Base-by-base conservation (phyloP, 2,329 filamentous ascomycete genomes). In the Paracoccidioides lutzii region DNA sequence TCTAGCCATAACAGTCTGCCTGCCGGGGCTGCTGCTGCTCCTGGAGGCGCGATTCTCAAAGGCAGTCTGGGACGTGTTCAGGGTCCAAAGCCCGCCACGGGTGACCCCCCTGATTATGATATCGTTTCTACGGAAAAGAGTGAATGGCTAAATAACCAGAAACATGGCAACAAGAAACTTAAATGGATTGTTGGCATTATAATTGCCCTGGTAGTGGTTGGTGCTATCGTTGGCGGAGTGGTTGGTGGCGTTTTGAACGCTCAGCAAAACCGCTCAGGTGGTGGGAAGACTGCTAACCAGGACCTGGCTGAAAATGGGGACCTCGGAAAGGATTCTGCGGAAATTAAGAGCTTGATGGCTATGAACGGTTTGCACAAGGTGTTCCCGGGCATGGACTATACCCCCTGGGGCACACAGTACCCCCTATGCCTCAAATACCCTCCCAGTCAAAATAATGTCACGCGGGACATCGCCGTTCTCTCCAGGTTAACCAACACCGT, bases 371-470 rank as follows among this genome's bases (percentile, higher is more conserved):
- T 97, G 30, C 89, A 95, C 78, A 94, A 89, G 70, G 89, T 97
- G 2, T 97, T 97, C 69, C 88, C 90, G 0, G 91, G 90, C 32
- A 88, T 97, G 73, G 91, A 96, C 71, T 97, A 97, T 69, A 97
- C 91, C 0, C 90, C 91, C 0, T 80, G 93, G 69, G 90, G 94
- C 67, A 83, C 88, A 0, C 90, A 96, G 70, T 96, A 91, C 64
- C 91, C 91, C 2, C 84, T 84, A 42, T 97, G 91, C 70, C 60
- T 90, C 37, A 74, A 78, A 55, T 80, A 84, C 62, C 87, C 88
- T 0, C 87, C 91, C 0, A 90, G 85, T 38, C 91, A 96, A 68
- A 95, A 97, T 74, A 96, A 97, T 67, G 78, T 97, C 61, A 97
- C 93, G 0, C 83, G 88, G 54, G 91, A 97, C 67, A 76, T 96